Evolutionary conservation across 495 filamentous ascomycete species (phyloP), one percentile per base, ranked within the genome.

Genomic region (Aspergillus taichungensis): DNA sequence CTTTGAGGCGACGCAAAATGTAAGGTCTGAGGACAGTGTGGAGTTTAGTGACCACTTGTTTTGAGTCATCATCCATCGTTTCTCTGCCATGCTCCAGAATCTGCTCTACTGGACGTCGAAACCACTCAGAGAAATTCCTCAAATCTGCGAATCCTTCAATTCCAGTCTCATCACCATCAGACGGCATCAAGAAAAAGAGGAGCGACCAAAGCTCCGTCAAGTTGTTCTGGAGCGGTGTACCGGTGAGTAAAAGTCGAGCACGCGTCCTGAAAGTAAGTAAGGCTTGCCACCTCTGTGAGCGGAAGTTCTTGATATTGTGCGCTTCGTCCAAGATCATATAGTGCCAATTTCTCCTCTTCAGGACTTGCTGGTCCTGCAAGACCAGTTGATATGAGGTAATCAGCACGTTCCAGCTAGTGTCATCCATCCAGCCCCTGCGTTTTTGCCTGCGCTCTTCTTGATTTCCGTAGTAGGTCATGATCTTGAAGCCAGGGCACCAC

Each of bases 301-400:
- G 88, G 73, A 96, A 97, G 60, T 99, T 99, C 62, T 97, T 97
- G 74, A 99, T 99, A 61, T 97, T 97, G 62, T 99, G 94, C 1
- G 94, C 94, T 68, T 99, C 94, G 60, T 99, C 94, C 11, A 99
- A 78, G 47, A 99, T 84, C 80, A 99, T 88, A 66, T 96, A 99
- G 61, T 96, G 89, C 94, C 94, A 99, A 34, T 75, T 76, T n/a
- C 88, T 77, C 42, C 87, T 79, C 57, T 92, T 91, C 62, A 99
- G 87, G n/a, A 91, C 86, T 47, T 85, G 79, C 48, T 88, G 84
- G 61, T 99, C 94, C 57, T 94, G 83, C 18, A 96, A 70, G n/a
- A 95, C 85, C 30, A 97, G 77, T 51, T 96, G 90, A 58, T 99
- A 99, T 0, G 88, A 94, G 1, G 94, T 99, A 58, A 99, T 92